phyloP scores from a whole-genome alignment of 345 rosid genomes.

The Brassica napus region Da-Ae NC_063447.1:59106501-59107000 shows the following conservation, averaged over 20 bases:
- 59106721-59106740: constrained; percentile 92
- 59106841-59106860: constrained; percentile 83
- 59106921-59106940: constrained; percentile 85
- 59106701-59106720: constrained; percentile 83
- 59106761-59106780: constrained; percentile 94
- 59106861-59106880: constrained; percentile 84
- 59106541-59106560: constrained; percentile 73
- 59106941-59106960: constrained; percentile 74
- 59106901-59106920: constrained; percentile 89
- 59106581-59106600: constrained; percentile 87
- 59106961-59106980: constrained; percentile 87
- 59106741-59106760: constrained; percentile 87
- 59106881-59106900: constrained; percentile 83
- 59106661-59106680: constrained; percentile 78
- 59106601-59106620: constrained; percentile 91
- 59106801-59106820: constrained; percentile 78
- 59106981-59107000: constrained; percentile 84
- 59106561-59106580: constrained; percentile 79
- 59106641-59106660: constrained; percentile 75
- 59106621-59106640: constrained; percentile 88
- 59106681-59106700: constrained; percentile 84
- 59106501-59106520: constrained; percentile 84
- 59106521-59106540: constrained; percentile 89
- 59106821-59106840: constrained; percentile 72
- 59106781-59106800: constrained; percentile 91